Percentiles rank a stretch among this genome's conserved stretches.
Evolutionary conservation across 179 eudicot genomes (phyloP).

Genomic region (Actinidia arguta): DNA sequence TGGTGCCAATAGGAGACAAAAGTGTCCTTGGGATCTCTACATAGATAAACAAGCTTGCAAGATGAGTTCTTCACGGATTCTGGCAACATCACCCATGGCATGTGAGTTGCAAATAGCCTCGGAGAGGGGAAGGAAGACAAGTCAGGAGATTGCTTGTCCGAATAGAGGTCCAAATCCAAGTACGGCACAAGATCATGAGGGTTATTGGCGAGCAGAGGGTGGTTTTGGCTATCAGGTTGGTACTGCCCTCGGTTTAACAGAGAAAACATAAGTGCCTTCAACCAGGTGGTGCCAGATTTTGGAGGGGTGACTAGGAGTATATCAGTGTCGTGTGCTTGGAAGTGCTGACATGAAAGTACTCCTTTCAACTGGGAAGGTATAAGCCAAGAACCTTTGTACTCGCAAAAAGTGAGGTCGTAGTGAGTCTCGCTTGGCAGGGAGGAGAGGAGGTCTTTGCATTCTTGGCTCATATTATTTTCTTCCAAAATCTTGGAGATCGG

Average conservation of each 20-base stretch:
- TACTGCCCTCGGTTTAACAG: slow-evolving; percentile 18
- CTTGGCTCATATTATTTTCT: not conserved
- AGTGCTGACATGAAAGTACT: not conserved
- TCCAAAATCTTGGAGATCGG: not conserved
- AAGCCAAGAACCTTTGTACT: not conserved
- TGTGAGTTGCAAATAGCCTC: slow-evolving; percentile 36
- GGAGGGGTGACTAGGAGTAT: not conserved
- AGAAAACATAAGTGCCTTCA: slow-evolving; percentile 11
- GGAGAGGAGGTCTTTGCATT: not conserved
- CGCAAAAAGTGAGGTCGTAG: not conserved
- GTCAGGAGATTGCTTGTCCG: slow-evolving; percentile 10
- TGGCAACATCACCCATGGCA: slow-evolving; percentile 23
- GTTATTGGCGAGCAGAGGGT: not conserved
- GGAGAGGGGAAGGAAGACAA: slow-evolving; percentile 11
- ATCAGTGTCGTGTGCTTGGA: not conserved
- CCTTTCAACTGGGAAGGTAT: not conserved
- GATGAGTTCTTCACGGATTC: slow-evolving; percentile 19
- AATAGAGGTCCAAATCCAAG: slow-evolving; percentile 29
- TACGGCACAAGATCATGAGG: slow-evolving; percentile 41
- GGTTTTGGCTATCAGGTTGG: not conserved
- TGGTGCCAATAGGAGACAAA: not conserved
- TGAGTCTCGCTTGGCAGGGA: not conserved
- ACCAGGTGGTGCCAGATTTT: slow-evolving; percentile 1
- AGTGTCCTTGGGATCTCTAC: slow-evolving; percentile 37
- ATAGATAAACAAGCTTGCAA: slow-evolving; percentile 33